A percentile compares a stretch with the other conserved stretches of the same genome.
Evolutionary conservation across 2,329 filamentous ascomycete species (phyloP).

Genomic region (Trichophyton simii): DNA sequence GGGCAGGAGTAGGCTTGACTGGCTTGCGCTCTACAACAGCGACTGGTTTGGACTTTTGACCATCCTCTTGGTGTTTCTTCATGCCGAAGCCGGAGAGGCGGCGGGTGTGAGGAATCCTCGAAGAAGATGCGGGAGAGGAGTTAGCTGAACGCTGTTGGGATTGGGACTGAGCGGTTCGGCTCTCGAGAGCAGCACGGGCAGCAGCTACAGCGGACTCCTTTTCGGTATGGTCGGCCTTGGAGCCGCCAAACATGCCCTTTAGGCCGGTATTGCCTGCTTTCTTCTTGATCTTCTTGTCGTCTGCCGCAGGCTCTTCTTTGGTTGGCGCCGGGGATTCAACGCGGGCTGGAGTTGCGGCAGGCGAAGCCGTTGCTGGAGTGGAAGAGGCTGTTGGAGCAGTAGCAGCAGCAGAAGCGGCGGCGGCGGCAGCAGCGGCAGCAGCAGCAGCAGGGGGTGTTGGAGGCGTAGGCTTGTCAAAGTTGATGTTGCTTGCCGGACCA

Average conservation of each 20-base stretch:
- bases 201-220: conserved; percentile 28
- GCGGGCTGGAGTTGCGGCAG: conserved; percentile 15
- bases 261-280: conserved; percentile 31
- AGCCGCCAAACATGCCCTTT: conserved; percentile 32
- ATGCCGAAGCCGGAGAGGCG: conserved; percentile 19
- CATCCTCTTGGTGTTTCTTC: conserved; percentile 21
- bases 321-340: conserved; percentile 11
- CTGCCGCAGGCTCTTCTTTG: conserved; percentile 13
- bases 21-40: conserved; percentile 14
- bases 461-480: conserved; percentile 2
- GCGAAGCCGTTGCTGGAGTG: conserved; percentile 3
- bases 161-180: conserved; percentile 22
- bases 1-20: conserved; percentile 10
- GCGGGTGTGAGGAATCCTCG: neutral
- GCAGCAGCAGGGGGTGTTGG: neutral
- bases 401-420: neutral
- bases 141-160: neutral
- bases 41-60: conserved; percentile 7
- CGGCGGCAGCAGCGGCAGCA: neutral
- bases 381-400: neutral
- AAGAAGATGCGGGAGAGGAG: conserved; percentile 19
- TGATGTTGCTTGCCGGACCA: neutral
- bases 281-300: conserved; percentile 34
- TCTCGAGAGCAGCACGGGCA: conserved; percentile 32
- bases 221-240: conserved; percentile 22